Evolutionary conservation across 345 rosid species (phyloP).

Genomic region (Theobroma cacao): DNA sequence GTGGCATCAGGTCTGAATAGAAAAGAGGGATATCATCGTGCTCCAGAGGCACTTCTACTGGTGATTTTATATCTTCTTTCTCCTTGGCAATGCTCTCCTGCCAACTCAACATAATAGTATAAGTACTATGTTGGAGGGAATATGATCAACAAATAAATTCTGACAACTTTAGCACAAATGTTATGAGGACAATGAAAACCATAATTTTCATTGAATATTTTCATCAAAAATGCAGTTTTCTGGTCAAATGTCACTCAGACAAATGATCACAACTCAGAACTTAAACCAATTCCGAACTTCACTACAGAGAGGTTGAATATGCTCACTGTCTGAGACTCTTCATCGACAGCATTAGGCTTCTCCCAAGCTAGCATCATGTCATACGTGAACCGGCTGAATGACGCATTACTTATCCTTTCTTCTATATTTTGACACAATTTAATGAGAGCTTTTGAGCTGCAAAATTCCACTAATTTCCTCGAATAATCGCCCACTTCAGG

Average conservation of each 20-base stretch:
- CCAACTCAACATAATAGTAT: conserved; percentile 6
- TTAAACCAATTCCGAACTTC: not conserved
- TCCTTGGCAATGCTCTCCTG: conserved; percentile 68
- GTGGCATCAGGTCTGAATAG: conserved; percentile 86
- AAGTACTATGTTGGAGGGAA: not conserved
- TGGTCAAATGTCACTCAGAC: too few species aligned
- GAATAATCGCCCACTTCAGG: conserved; percentile 47
- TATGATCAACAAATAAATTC: not conserved
- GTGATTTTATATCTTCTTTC: conserved; percentile 54
- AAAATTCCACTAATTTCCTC: conserved; percentile 69
- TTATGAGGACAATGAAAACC: not conserved
- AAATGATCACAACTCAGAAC: not conserved
- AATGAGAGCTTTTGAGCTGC: conserved; percentile 48
- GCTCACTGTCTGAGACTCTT: conserved; percentile 33
- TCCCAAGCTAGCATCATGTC: conserved; percentile 95
- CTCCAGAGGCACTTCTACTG: conserved; percentile 33
- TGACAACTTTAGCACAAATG: not conserved
- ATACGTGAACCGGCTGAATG: conserved; percentile 63
- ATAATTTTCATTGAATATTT: not conserved
- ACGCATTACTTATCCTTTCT: conserved; percentile 63
- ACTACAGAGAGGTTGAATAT: not conserved
- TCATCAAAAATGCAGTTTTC: not conserved
- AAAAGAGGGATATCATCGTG: conserved; percentile 78
- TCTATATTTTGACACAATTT: conserved; percentile 44
- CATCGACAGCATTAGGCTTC: conserved; percentile 48